Base-by-base conservation (phyloP, 2,329 filamentous ascomycete species). In the Monilinia vaccinii-corymbosi region DNA sequence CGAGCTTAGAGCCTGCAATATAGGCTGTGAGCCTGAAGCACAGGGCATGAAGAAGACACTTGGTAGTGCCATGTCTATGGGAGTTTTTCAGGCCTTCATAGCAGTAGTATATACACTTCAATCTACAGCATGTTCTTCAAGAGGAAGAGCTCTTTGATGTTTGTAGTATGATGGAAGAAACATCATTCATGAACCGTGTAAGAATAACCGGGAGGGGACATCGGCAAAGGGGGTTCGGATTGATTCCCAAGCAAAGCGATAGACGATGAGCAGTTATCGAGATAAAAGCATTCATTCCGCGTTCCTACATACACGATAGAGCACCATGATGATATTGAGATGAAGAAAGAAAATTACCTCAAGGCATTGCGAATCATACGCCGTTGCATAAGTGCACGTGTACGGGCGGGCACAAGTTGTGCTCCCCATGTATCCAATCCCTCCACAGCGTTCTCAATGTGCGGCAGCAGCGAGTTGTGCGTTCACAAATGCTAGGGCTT, bases 401-500 rank as follows among this genome's bases (percentile, higher is more conserved):
- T 58, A 64, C 13, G 50, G 50, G 25, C 47, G 46, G 6, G 31
- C 60, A 48, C 64, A 66, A 44, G 28, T 55, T 8, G 61, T 66
- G 25, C 53, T 40, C 18, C 64, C 64, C 7, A 60, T 60, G 32
- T 60, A 66, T 14, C 62, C 61, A 14, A 6, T 36, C 8, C 64
- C 64, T 14, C 64, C 64, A 50, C 64, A 66, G 52, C 64, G 59
- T 21, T 46, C 53, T 18, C 25, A 61, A 50, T 50, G 38, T 2
- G 60, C 34, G 13, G 52, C 25, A 18, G 60, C 42, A 9, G 58
- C 25, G 58, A 83, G 63, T 71, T 80, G 82, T 67, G 72, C 75
- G 70, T 82, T 77, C 63, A 84, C 78, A 65, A 85, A 86, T 16
- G 73, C 66, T 40, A 85, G 69, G n/a, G 82, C 82, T 49, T 78